phyloP scores from a whole-genome alignment of 2,329 filamentous ascomycete genomes.

The Neofusicoccum parvum region DNA sequence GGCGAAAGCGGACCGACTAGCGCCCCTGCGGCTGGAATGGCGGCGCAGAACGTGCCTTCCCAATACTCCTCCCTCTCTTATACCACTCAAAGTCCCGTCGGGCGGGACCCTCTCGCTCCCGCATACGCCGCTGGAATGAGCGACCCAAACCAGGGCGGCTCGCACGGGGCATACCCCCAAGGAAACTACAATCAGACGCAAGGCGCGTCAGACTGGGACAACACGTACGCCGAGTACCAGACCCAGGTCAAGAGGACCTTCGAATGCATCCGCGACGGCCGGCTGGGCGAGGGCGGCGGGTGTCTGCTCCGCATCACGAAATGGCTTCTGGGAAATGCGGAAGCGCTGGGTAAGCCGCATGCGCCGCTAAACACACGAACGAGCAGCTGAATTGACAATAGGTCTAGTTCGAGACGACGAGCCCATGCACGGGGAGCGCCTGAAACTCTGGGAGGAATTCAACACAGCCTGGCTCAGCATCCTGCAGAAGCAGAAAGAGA shows the following conservation, averaged over 20 bases:
- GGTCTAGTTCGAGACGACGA: slow-evolving; percentile 84
- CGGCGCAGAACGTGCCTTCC: slow-evolving; percentile 66
- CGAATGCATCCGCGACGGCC: slow-evolving; percentile 66
- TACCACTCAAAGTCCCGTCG: slow-evolving; percentile 63
- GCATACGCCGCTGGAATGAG: slow-evolving; percentile 57
- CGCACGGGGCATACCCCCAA: slow-evolving; percentile 43
- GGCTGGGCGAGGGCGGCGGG: slow-evolving; percentile 60
- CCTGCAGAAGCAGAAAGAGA: slow-evolving; percentile 80
- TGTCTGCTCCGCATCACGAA: slow-evolving; percentile 65
- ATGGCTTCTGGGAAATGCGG: slow-evolving; percentile 67
- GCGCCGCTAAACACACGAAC: slow-evolving; percentile 24
- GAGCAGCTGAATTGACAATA: slow-evolving; percentile 54
- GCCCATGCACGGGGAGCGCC: slow-evolving; percentile 70
- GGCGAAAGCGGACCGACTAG: slow-evolving; percentile 62
- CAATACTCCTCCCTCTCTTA: slow-evolving; percentile 60
- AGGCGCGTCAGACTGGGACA: slow-evolving; percentile 59
- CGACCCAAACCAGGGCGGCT: slow-evolving; percentile 48
- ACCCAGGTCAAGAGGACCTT: slow-evolving; percentile 65
- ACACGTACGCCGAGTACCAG: slow-evolving; percentile 67
- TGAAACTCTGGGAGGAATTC: slow-evolving; percentile 91
- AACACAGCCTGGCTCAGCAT: slow-evolving; percentile 88
- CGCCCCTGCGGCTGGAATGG: slow-evolving; percentile 60
- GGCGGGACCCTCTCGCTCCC: slow-evolving; percentile 52
- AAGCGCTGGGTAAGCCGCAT: slow-evolving; percentile 59
- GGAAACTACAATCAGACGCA: slow-evolving; percentile 35